Base-by-base conservation (phyloP, 805 yeast genomes). In the Lipomyces starkeyi region DNA sequence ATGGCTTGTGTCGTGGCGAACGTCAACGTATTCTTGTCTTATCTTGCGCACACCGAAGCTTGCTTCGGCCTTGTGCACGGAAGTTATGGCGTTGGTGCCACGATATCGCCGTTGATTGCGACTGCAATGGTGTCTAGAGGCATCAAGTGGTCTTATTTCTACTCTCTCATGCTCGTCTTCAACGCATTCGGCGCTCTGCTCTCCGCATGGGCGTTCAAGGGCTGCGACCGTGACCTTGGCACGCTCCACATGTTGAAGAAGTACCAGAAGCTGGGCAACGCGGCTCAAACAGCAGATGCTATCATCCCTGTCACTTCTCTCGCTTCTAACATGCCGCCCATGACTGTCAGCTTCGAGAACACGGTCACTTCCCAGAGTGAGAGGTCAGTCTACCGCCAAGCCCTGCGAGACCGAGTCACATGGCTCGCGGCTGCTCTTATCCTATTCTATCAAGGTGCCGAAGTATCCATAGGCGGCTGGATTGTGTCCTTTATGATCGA, bases 391-490 rank as follows among this genome's bases (percentile, higher is more conserved):
- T 66, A 63, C 55, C 22, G 34, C n/a, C 58, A 60, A 14, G 67
- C 65, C 2, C 29, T 65, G 9, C 58, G 59, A 49, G 37, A 55
- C 52, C 35, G 40, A 8, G 53, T 49, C 32, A 58, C 71, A 0
- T 80, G 90, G 83, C 72, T 84, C 1, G 78, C 87, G 68, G 82
- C 92, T 6, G 70, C 81, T 1, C 86, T 84, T 73, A 79, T 88
- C 20, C 83, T 89, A 70, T 81, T 86, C 59, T 89, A 90, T 73
- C 85, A 88, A 69, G 94, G 94, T 8, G 85, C 87, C 0, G 93
- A 89, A 75, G 88, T 88, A 20, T 78, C 90, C 0, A 78, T 89
- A 66, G 92, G 89, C 0, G 90, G 93, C 2, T 90, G 93, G 93
- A 79, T 87, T 27, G 87, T 86, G 59, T 86, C 91, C 2, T 90